Evolutionary conservation across 2,329 filamentous ascomycete genomes (phyloP), one percentile per base, ranked within the genome.

Genomic region (Ophiostoma perfectum): DNA sequence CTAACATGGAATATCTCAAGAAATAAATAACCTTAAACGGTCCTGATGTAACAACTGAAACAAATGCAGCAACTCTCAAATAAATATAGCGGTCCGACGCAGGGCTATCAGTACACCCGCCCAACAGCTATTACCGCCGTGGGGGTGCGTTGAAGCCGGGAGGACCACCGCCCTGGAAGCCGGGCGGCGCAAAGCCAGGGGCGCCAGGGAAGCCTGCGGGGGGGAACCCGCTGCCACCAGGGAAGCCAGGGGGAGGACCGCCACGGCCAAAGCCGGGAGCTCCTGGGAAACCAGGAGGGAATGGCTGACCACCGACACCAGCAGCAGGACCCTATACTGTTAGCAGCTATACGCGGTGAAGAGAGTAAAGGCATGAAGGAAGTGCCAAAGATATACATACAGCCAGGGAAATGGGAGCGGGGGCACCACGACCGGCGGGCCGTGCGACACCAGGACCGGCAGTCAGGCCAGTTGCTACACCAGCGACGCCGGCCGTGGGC

Each of bases 401-500:
- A 74, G 92, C 92, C 72, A 98, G 84, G 67, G 93, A 93, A 74
- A 94, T 86, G 44, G 92, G 89, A 49, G 78, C 76, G 83, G 80
- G 77, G 71, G 85, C 82, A 73, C 95, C 95, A 79, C 95, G 87
- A 74, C 95, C 95, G 75, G 93, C 93, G 74, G 95, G 93, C 77
- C 93, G 90, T 72, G 92, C 90, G 73, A 98, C 92, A 75, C 95
- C 95, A 72, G 93, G 91, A 65, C 95, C 95, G 73, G 92, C 87
- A 71, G 89, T 84, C 73, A 97, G 83, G 49, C 90, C 87, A 67
- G 90, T 87, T 58, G 90, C 81, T 47, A 86, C 83, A 69, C 89
- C 90, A 70, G 88, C 86, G 42, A 65, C 41, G 18, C 44, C 64
- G 5, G 36, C 44, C 2, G 90, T 84, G 42, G 87, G 87, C 72